Base-by-base conservation (phyloP, 768 basidiomycete species). In the Xerocomellus amylosporus region DNA sequence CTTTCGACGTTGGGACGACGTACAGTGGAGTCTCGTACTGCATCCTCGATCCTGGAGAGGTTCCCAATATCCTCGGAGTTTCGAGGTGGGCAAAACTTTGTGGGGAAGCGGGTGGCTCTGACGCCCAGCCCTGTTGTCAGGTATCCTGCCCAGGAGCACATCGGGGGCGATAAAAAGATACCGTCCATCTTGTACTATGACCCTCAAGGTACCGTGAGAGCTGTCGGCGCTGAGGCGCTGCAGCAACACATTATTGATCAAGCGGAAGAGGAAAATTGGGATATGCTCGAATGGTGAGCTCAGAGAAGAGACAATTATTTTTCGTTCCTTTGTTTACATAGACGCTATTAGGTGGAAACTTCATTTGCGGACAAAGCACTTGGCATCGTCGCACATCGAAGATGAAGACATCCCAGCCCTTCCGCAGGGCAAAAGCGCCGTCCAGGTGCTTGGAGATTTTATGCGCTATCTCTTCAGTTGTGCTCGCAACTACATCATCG, bases 121-220 rank as follows among this genome's bases (percentile, higher is more conserved):
- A 53, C 17, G 2, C 14, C 13, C 15, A 6, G 3, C 5, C 17
- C 19, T n/a, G 20, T 20, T n/a, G 20, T 19, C 28, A 80, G 79
- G 51, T 79, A 73, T 53, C 80, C 78, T 3, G 74, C 72, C 1
- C 77, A 78, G 56, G 74, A 77, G 22, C 65, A 72, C 5, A 64
- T 72, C 17, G 74, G 74, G 8, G 74, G 76, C 10, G 74, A 78
- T 51, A 74, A 73, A n/a, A 81, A 79, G 57, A 77, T 81, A 34
- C 79, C 77, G 0, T 75, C 78, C 0, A 65, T 79, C 28, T 55
- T 81, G 9, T 77, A 76, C 53, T 81, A 81, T 54, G 78, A 79
- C 53, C 51, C 58, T 8, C 53, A 66, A n/a, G 79, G 77, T 4
- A 33, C 41, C 0, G 65, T 74, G 2, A 69, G 63, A 34, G 80